Evolutionary conservation across 352 stramenopile species (phyloP).

Genomic region (Phytophthora fragariaefolia): DNA sequence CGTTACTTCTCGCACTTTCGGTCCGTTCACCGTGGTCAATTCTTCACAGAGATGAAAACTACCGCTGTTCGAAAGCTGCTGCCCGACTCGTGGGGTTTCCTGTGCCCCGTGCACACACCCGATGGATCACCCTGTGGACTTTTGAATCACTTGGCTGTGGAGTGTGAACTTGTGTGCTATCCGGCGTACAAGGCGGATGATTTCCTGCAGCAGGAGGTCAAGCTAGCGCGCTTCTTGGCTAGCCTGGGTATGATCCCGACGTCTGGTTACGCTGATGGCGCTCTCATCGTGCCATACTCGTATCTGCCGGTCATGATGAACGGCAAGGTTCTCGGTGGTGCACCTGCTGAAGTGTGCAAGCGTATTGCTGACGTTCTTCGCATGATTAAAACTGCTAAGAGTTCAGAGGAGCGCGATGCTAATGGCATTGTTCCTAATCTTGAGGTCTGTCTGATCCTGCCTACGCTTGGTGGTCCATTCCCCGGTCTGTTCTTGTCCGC

Average conservation of each 20-base stretch:
- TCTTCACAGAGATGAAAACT: constrained; percentile 99
- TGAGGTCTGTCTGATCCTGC: constrained; percentile 84
- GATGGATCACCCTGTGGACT: constrained; percentile 99
- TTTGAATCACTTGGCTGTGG: constrained; percentile 97
- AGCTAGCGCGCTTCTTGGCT: constrained; percentile 78
- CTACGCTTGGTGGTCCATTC: constrained; percentile 93
- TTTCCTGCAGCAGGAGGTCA: constrained; percentile 74
- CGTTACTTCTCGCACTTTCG: constrained; percentile 99
- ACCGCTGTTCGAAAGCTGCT: constrained; percentile 98
- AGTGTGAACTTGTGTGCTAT: constrained; percentile 88
- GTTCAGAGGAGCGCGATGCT: constrained; percentile 59
- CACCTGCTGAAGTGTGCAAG: constrained; percentile 86
- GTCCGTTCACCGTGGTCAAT: constrained; percentile 98
- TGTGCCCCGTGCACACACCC: constrained; percentile 99
- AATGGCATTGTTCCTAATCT: constrained; percentile 81
- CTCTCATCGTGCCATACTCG: constrained; percentile 86
- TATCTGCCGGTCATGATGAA: constrained; percentile 97
- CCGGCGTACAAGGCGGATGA: constrained; percentile 79
- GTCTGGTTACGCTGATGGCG: constrained; percentile 81
- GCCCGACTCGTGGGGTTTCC: constrained; percentile 98
- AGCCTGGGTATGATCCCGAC: constrained; percentile 86
- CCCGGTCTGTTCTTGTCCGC: constrained; percentile 98
- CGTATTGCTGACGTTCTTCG: constrained; percentile 76
- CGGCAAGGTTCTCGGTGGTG: constrained; percentile 95
- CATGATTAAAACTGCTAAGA: constrained; percentile 70